Percentiles rank a stretch among this genome's conserved stretches.
Evolutionary conservation across 495 filamentous ascomycete species (phyloP).

Genomic region (Neurospora cerealis): DNA sequence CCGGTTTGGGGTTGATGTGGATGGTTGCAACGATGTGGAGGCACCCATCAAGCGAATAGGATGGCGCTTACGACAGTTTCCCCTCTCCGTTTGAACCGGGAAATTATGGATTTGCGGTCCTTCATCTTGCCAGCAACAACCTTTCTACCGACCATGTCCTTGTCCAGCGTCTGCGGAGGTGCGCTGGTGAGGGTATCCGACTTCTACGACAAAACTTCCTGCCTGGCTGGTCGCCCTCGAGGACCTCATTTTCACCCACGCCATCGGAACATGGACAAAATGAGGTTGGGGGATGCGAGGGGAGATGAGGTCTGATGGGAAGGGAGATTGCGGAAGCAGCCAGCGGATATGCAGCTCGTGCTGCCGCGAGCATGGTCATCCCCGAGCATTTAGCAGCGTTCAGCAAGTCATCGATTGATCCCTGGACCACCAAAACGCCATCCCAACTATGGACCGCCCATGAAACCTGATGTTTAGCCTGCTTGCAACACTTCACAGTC

Average conservation of each 20-base stretch:
- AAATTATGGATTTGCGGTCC: background rate
- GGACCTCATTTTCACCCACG: background rate
- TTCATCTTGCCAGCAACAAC: background rate
- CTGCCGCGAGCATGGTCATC: background rate
- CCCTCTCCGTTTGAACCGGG: background rate
- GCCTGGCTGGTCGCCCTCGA: background rate
- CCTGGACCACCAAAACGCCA: background rate
- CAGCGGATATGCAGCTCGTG: background rate
- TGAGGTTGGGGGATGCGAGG: background rate
- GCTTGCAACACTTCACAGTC: background rate
- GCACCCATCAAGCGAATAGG: background rate
- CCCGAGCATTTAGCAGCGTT: background rate
- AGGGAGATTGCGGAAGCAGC: background rate
- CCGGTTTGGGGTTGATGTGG: background rate
- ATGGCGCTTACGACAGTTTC: background rate
- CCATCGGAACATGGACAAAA: background rate
- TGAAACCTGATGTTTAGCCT: background rate
- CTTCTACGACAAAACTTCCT: background rate
- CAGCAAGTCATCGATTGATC: background rate
- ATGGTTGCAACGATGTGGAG: background rate
- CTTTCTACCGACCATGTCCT: background rate
- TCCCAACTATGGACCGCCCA: background rate
- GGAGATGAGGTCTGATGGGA: background rate
- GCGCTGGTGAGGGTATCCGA: background rate
- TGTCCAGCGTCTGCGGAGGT: background rate